Base-by-base conservation (phyloP, 2,329 filamentous ascomycete species). In the Dactylellina cionopaga region DNA sequence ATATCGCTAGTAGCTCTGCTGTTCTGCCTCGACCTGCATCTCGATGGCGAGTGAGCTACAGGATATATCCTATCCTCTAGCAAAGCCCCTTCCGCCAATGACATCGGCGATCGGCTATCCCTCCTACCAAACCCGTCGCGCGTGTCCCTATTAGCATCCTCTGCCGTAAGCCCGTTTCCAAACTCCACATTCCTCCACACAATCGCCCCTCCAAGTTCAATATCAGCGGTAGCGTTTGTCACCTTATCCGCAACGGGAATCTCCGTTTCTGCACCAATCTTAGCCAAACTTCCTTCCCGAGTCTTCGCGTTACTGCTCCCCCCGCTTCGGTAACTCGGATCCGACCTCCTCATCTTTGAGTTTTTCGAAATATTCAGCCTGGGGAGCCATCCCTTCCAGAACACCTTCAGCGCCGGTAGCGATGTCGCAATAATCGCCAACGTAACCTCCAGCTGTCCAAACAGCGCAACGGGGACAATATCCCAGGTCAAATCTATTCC, bases 401-500 rank as follows among this genome's bases (percentile, higher is more conserved):
- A 29, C 10, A 69, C 44, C 25, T 60, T 69, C 19, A 69, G 37
- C 6, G 64, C 54, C n/a, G 55, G 54, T 17, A 69, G 35, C 10
- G 54, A 60, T 2, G 55, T 62, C 25, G 64, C 64, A 17, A 69
- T 69, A 22, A 69, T 69, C 5, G 54, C 64, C 27, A 60, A 9
- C 4, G 64, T 69, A 27, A 69, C 64, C 33, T 69, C 64, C 29
- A 69, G 17, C 44, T 69, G 64, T 24, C 64, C 64, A 17, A 43
- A 69, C n/a, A 69, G 49, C 1, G 64, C 64, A 1, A 62, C 41
- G 4, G 54, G 54, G 11, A 69, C 55, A 25, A 69, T 60, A 47
- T 69, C 54, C 64, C 64, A 59, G 3, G 62, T 66, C n/a, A 66
- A 22, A 24, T 66, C 62, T 3, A 66, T 66, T 13, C 62, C 62